Conservation (phyloP, 768 basidiomycete genomes). For the Heimioporus sp. region DNA sequence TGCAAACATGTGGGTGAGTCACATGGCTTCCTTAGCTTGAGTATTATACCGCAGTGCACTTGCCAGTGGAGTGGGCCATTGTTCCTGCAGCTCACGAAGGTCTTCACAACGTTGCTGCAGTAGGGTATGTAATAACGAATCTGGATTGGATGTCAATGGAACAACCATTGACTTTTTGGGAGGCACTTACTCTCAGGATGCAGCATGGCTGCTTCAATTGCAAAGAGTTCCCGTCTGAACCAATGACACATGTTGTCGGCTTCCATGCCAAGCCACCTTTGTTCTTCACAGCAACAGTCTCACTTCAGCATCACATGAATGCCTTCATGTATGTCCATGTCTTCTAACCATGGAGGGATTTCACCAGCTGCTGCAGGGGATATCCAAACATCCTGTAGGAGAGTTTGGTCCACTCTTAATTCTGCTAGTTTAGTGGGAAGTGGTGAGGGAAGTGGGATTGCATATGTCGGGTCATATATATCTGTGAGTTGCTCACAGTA, state of each 20-base stretch:
- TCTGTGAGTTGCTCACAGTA: conserved; percentile 24
- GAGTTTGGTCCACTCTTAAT: conserved; percentile 6
- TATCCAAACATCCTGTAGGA: conserved; percentile 36
- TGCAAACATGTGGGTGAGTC: no score
- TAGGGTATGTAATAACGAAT: no score
- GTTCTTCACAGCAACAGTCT: neutral
- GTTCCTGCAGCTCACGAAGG: no score
- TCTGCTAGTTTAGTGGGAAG: conserved; percentile 31
- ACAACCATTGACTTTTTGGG: no score
- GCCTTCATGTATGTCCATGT: neutral
- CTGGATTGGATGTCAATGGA: no score
- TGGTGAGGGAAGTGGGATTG: conserved; percentile 32
- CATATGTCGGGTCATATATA: conserved; percentile 18
- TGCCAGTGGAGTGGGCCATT: no score
- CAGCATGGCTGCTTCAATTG: conserved; percentile 23
- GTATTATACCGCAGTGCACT: no score
- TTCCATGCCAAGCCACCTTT: neutral
- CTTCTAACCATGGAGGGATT: neutral
- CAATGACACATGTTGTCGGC: conserved; percentile 34
- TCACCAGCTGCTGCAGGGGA: neutral
- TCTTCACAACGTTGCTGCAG: no score
- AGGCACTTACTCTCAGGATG: no score
- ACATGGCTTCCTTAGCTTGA: no score
- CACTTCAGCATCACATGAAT: neutral
- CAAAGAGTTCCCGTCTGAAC: conserved; percentile 30